Evolutionary conservation across 2,329 filamentous ascomycete species (phyloP).

Genomic region (Monosporascus ibericus): DNA sequence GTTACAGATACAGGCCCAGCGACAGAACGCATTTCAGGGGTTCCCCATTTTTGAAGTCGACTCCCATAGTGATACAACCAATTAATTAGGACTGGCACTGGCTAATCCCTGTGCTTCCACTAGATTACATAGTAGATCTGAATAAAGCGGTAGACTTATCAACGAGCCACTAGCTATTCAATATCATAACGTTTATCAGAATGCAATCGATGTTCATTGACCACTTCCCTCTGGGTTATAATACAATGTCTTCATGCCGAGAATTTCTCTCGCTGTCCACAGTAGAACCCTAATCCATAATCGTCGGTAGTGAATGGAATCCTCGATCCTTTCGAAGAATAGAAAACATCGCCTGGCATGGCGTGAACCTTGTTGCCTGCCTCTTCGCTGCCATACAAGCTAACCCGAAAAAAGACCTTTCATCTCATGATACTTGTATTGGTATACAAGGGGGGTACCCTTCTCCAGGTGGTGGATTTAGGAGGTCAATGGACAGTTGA

Average conservation of each 20-base stretch:
- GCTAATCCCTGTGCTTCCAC: too few relatives aligned
- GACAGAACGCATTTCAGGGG: neutral
- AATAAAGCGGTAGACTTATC: too few relatives aligned
- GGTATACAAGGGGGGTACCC: constrained; percentile 61
- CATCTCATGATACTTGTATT: constrained; percentile 49
- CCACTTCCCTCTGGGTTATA: neutral
- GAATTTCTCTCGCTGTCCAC: constrained; percentile 32
- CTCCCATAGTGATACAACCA: too few relatives aligned
- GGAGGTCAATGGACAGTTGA: too few relatives aligned
- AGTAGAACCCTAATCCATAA: constrained; percentile 56
- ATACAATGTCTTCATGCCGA: constrained; percentile 4
- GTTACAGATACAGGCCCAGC: neutral
- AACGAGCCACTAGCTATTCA: neutral
- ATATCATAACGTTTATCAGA: neutral
- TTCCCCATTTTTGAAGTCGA: too few relatives aligned
- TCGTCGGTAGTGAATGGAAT: constrained; percentile 55
- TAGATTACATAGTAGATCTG: too few relatives aligned
- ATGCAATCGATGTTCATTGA: neutral
- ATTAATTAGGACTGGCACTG: too few relatives aligned
- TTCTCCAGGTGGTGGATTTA: constrained; percentile 65
- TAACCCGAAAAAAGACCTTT: constrained; percentile 68
- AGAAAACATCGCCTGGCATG: constrained; percentile 59
- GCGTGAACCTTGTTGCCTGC: constrained; percentile 55
- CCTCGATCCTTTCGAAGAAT: constrained; percentile 59
- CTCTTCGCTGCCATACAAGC: constrained; percentile 58